Conservation (phyloP, 2,329 filamentous ascomycete species). For the Pezicula rhizophila region DNA sequence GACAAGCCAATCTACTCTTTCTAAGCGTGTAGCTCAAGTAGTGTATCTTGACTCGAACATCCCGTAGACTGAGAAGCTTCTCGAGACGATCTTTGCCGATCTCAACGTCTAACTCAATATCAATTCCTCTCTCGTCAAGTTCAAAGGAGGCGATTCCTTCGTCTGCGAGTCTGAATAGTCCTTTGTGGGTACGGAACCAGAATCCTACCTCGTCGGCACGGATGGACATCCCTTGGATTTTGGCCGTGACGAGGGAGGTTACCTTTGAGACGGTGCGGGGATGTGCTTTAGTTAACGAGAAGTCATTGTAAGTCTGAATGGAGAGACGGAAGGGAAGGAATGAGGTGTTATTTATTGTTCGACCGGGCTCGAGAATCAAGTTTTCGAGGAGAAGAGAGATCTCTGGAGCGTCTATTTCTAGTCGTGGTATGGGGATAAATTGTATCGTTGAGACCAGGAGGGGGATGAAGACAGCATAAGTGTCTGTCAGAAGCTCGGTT, state of each 20-base stretch:
- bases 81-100: slow-evolving; percentile 73
- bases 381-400: slow-evolving; percentile 87
- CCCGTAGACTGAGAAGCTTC: slow-evolving; percentile 70
- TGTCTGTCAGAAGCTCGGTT: slow-evolving; percentile 66
- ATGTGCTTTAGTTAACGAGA: slow-evolving; percentile 76
- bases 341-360: slow-evolving; percentile 76
- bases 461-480: slow-evolving; percentile 75
- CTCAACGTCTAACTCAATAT: slow-evolving; percentile 79
- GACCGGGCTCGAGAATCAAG: slow-evolving; percentile 80
- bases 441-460: slow-evolving; percentile 71
- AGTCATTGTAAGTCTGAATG: slow-evolving; percentile 76
- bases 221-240: slow-evolving; percentile 75
- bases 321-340: slow-evolving; percentile 83
- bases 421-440: slow-evolving; percentile 79
- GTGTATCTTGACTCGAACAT: slow-evolving; percentile 76
- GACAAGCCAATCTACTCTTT: slow-evolving; percentile 68
- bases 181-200: slow-evolving; percentile 75
- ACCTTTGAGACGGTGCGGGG: slow-evolving; percentile 58
- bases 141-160: slow-evolving; percentile 81
- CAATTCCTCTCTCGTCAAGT: slow-evolving; percentile 80
- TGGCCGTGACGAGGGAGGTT: slow-evolving; percentile 69
- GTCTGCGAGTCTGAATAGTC: slow-evolving; percentile 69
- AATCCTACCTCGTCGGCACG: slow-evolving; percentile 85
- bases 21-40: slow-evolving; percentile 75
- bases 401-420: slow-evolving; percentile 80